Base-by-base conservation (phyloP, 2,329 filamentous ascomycete genomes). In the Colletotrichum sansevieriae region DNA sequence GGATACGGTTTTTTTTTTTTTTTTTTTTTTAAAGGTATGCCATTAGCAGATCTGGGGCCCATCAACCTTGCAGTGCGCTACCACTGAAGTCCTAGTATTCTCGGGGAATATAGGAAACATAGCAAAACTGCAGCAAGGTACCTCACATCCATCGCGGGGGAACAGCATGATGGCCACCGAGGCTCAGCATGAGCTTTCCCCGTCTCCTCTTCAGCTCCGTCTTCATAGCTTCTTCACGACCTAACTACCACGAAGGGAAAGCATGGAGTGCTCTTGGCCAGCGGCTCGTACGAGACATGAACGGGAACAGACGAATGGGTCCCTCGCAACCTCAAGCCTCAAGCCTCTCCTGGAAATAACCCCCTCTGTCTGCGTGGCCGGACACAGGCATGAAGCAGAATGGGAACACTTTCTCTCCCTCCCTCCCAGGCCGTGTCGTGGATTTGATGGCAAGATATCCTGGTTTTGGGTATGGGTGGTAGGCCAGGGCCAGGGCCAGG, bases 211-310 rank as follows among this genome's bases (percentile, higher is more conserved):
- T 43, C 59, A 35, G 35, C 9, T 39, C 35, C 4, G 35, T 13
- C 25, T 25, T 25, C 25, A 25, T 4, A 25, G 25, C 25, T 25
- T 25, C 25, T 25, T 25, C 25, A 25, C 25, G 25, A 25, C 25
- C 25, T 25, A 25, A 25, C 25, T 5, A 25, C 25, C 25, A 25
- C 4, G 4, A 25, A 25, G 25, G 25, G 25, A 5, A 4, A 25
- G 25, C 25, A 25, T 25, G 25, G 25, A 25, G 25, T 25, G 25
- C 25, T 25, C 5, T 25, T 25, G 25, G 4, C 25, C 4, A 25
- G 25, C 25, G 25, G 25, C 25, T 52, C 41, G 20, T 54, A 54
- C 59, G 59, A 54, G 59, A 62, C 59, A 62, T 43, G 59, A 46
- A 44, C 37, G 47, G 59, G 49, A 44, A 15, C 22, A 54, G 47